These are phyloP conservation scores for Talaromyces thailandensis DNA, from an alignment of 495 filamentous ascomycete genomes.

Conservation along the genomic window DNA sequence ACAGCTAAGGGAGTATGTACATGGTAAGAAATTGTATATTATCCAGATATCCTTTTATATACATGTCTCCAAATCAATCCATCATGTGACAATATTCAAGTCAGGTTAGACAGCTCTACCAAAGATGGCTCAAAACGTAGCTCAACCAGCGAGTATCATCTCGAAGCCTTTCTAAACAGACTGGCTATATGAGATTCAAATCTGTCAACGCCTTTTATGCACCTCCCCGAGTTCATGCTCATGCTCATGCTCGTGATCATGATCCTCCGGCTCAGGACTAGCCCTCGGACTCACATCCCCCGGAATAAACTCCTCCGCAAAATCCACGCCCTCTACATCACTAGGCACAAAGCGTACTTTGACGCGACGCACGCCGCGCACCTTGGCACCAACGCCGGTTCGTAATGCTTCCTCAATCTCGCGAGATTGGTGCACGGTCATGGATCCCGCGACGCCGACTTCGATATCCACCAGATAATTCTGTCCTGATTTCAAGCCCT, in stretches of 20 bases:
- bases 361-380: constrained; percentile 73
- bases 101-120: background rate
- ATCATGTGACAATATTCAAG: background rate
- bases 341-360: constrained; percentile 73
- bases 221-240: constrained; percentile 23
- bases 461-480: constrained; percentile 89
- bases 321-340: constrained; percentile 38
- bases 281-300: constrained; percentile 51
- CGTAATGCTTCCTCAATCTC: constrained; percentile 65
- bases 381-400: constrained; percentile 56
- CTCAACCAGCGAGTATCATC: background rate
- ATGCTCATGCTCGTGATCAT: constrained; percentile 32
- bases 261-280: constrained; percentile 58
- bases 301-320: constrained; percentile 73
- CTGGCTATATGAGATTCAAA: too few species aligned
- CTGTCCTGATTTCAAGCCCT: constrained; percentile 87
- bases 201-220: constrained; percentile 1
- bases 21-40: background rate
- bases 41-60: background rate
- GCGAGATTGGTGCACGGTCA: constrained; percentile 60
- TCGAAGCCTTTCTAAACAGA: background rate
- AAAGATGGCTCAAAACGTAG: background rate
- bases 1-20: background rate
- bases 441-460: constrained; percentile 62
- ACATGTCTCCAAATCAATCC: background rate